Percentiles rank a stretch among this genome's conserved stretches.
Conservation (phyloP, 352 stramenopile species). For the Pythium plurisporium region DNA sequence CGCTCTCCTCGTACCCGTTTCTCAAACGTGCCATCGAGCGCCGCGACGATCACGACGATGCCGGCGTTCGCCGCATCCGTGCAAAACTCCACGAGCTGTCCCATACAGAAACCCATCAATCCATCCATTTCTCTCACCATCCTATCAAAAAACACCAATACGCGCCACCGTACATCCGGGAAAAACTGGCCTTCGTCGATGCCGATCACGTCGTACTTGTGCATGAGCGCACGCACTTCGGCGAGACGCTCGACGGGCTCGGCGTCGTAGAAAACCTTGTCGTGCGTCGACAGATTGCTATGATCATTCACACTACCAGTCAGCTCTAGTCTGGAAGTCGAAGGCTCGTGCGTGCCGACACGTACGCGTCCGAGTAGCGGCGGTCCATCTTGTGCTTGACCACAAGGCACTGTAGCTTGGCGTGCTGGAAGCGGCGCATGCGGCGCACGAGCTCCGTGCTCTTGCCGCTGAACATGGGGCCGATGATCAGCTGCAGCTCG, state of each 20-base stretch:
- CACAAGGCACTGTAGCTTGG: slow-evolving; percentile 72
- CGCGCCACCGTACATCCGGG: slow-evolving; percentile 48
- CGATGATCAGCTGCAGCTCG: slow-evolving; percentile 79
- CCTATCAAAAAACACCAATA: slow-evolving; percentile 3
- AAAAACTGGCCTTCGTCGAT: slow-evolving; percentile 89
- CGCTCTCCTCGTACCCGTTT: slow-evolving; percentile 61
- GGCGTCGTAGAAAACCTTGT: slow-evolving; percentile 66
- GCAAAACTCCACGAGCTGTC: slow-evolving; percentile 70
- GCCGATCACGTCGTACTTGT: slow-evolving; percentile 79
- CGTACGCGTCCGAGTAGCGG: slow-evolving; percentile 69
- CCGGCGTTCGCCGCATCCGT: slow-evolving; percentile 59
- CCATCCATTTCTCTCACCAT: background rate
- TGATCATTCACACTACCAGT: background rate
- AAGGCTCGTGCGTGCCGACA: background rate
- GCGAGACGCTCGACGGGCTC: slow-evolving; percentile 51
- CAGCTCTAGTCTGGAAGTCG: background rate
- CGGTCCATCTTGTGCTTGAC: slow-evolving; percentile 81
- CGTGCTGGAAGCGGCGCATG: slow-evolving; percentile 75
- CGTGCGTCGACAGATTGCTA: slow-evolving; percentile 73
- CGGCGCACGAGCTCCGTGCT: slow-evolving; percentile 84
- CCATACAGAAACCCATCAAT: background rate
- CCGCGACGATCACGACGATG: slow-evolving; percentile 78
- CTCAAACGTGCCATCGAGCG: slow-evolving; percentile 74
- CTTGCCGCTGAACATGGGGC: slow-evolving; percentile 87
- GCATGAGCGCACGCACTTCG: slow-evolving; percentile 49